Conservation (phyloP, 257 asterid species). For the Scutellaria galericulata region DNA sequence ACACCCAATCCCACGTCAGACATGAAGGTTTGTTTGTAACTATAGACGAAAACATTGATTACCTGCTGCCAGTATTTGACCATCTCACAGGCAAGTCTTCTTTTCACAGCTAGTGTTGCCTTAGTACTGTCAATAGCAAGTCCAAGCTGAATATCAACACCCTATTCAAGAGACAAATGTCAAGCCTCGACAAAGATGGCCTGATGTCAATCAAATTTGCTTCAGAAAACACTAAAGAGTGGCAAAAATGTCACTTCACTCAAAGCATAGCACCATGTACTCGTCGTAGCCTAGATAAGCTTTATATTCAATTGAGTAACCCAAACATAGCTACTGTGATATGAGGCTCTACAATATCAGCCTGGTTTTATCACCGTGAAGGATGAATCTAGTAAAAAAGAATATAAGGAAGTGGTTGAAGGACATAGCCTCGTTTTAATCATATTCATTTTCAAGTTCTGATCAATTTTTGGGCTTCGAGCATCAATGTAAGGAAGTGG, state of each 20-base stretch:
- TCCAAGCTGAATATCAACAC: conserved; percentile 99
- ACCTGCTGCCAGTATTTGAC: conserved; percentile 99
- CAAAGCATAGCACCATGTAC: not conserved
- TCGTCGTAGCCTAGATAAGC: conserved; percentile 9
- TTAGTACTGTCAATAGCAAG: conserved; percentile 96
- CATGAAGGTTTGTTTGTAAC: not conserved
- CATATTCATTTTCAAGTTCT: no score
- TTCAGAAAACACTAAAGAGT: not conserved
- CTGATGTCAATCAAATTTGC: not conserved
- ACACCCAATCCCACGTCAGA: no score
- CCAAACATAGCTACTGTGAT: not conserved
- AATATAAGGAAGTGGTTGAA: not conserved
- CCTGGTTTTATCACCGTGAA: not conserved
- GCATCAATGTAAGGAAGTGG: no score
- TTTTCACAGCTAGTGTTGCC: conserved; percentile 97
- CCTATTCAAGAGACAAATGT: conserved; percentile 53
- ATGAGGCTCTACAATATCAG: not conserved
- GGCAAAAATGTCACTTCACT: not conserved
- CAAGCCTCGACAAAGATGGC: conserved; percentile 25
- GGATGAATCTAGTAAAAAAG: conserved; percentile 2
- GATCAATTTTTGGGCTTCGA: no score
- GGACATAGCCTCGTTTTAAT: not conserved
- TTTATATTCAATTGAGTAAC: not conserved
- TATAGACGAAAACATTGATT: conserved; percentile 7
- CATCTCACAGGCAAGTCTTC: conserved; percentile 99